phyloP scores from a whole-genome alignment of 305 asterid species.

The Caryopteris hybrid region DNA sequence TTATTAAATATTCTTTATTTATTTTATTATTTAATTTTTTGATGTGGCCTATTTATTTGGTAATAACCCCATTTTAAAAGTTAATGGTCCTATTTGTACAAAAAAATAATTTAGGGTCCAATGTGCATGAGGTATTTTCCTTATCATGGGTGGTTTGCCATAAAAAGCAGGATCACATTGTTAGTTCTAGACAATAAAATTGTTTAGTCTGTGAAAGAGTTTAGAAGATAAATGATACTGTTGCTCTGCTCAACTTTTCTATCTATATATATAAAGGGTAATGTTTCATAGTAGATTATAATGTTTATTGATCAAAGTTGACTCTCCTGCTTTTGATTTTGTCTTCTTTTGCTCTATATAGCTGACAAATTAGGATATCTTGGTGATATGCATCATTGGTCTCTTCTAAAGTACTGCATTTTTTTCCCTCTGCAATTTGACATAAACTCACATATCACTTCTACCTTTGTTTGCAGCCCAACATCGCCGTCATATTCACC shows the following conservation, averaged over 20 bases:
- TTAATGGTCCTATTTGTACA: too few relatives aligned
- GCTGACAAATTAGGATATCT: not conserved
- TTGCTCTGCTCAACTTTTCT: not conserved
- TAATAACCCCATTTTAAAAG: too few relatives aligned
- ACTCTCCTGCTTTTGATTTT: not conserved
- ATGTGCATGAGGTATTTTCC: not conserved
- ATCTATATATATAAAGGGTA: not conserved
- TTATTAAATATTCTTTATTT: too few relatives aligned
- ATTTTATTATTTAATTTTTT: too few relatives aligned
- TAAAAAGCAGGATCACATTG: not conserved
- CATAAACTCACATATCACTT: slow-evolving; percentile 3
- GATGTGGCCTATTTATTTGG: too few relatives aligned
- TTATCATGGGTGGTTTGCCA: not conserved
- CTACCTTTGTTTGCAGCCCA: slow-evolving; percentile 61
- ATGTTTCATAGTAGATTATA: not conserved
- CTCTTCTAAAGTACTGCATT: not conserved
- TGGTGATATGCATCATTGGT: not conserved
- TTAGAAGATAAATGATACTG: not conserved
- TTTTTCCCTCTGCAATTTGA: not conserved
- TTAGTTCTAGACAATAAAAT: not conserved
- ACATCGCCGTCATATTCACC: slow-evolving; percentile 95
- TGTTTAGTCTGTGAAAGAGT: not conserved
- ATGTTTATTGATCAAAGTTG: slow-evolving; percentile 15
- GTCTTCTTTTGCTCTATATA: not conserved
- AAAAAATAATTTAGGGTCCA: too few relatives aligned